phyloP scores from a whole-genome alignment of 352 stramenopile genomes.

The Aphanomyces stellatus region DNA sequence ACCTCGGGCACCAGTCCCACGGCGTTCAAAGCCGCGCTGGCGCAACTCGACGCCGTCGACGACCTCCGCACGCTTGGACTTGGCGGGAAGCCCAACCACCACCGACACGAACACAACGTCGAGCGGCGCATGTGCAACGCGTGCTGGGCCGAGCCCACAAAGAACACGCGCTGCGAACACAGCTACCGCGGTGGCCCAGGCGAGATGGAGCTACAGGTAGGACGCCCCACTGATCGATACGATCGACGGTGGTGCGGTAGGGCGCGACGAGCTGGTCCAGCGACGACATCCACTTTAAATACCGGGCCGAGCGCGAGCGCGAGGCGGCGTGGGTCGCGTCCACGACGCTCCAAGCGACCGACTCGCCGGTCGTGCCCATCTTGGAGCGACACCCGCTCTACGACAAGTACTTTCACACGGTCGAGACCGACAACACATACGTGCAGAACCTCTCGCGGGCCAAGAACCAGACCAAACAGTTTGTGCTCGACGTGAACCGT shows the following conservation, averaged over 20 bases:
- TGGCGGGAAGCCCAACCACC: slow-evolving; percentile 31
- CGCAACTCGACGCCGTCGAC: slow-evolving; percentile 64
- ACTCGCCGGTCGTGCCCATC: slow-evolving; percentile 34
- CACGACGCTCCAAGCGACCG: slow-evolving; percentile 30
- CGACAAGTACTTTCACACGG: slow-evolving; percentile 40
- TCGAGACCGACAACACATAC: slow-evolving; percentile 66
- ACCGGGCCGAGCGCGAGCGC: slow-evolving; percentile 58
- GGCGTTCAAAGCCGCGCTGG: slow-evolving; percentile 47
- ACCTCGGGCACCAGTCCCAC: slow-evolving; percentile 27
- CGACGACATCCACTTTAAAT: slow-evolving; percentile 73
- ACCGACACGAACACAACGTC: slow-evolving; percentile 48
- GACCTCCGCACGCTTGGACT: slow-evolving; percentile 58
- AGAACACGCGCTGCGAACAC: slow-evolving; percentile 54
- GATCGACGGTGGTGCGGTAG: slow-evolving; percentile 35
- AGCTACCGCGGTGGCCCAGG: slow-evolving; percentile 33
- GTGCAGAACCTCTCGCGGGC: slow-evolving; percentile 49
- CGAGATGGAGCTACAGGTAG: slow-evolving; percentile 19
- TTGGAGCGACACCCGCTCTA: slow-evolving; percentile 61
- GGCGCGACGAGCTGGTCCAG: slow-evolving; percentile 73
- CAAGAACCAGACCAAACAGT: slow-evolving; percentile 67
- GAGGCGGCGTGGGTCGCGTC: slow-evolving; percentile 51
- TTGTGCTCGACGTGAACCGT: slow-evolving; percentile 84
- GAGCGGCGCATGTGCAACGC: slow-evolving; percentile 77
- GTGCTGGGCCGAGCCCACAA: slow-evolving; percentile 55
- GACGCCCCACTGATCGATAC: not conserved